Base-by-base conservation (phyloP, 2,329 filamentous ascomycete species). In the Monilinia aucupariae region DNA sequence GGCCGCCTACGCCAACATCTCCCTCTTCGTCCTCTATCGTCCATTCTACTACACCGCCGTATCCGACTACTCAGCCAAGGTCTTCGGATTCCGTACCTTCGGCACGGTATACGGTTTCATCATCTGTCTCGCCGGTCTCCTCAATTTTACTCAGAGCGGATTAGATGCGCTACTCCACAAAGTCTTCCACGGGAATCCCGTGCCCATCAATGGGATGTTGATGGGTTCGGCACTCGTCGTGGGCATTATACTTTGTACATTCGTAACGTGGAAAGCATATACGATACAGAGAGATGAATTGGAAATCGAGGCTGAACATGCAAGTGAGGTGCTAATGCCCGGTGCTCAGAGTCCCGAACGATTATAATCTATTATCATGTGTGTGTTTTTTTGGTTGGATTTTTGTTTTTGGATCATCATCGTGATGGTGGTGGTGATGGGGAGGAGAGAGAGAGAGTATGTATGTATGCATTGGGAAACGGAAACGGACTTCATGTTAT, bases 71-170 rank as follows among this genome's bases (percentile, higher is more conserved):
- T 84, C 85, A 25, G 91, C 91, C 65, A 96, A 96, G 76, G 91
- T 96, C 43, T 96, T 96, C 74, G 92, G 92, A 20, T 96, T 96
- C 77, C 82, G 86, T 65, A 96, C 91, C 0, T 96, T 96, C 69
- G 92, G 92, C 52, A 96, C 90, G 63, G 91, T 97, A n/a, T 96
- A 96, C 75, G 92, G 92, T 13, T 81, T 92, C 25, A 89, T 96
- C 68, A 96, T 96, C 69, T 96, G 90, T 75, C 77, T 94, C 1
- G 88, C 91, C 0, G 92, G 92, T 0, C 74, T 96, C 0, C 82
- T 92, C 71, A 96, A 96, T 75, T 92, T 97, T 71, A 84, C 84
- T 1, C 91, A 96, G 77, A 88, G 87, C 6, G 91, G 84, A 0
- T 80, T 96, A 41, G 92, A 96, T 74, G 84, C 87, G 30, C 74